Percentiles rank a stretch among this genome's conserved stretches.
Conservation (phyloP, 768 basidiomycete species). For the Termitomyces sp. region DNA sequence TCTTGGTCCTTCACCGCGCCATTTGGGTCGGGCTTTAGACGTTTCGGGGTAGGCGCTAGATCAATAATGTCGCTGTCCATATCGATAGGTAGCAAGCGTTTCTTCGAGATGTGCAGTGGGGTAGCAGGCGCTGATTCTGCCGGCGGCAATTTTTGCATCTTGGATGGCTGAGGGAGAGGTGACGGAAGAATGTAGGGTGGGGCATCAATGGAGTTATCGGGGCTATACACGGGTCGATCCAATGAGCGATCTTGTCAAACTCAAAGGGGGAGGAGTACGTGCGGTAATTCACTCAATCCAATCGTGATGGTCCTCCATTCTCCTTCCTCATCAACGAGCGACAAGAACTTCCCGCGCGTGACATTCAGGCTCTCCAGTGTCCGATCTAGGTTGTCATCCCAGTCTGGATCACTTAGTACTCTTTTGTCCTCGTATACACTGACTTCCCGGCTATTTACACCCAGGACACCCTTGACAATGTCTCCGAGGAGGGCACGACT, state of each 20-base stretch:
- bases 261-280: slow-evolving; percentile 32
- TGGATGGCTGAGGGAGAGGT: slow-evolving; percentile 57
- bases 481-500: slow-evolving; percentile 65
- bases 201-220: slow-evolving; percentile 50
- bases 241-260: slow-evolving; percentile 3
- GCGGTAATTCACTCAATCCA: slow-evolving; percentile 70
- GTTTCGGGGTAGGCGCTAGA: slow-evolving; percentile 58
- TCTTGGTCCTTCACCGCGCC: slow-evolving; percentile 21
- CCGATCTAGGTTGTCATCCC: slow-evolving; percentile 81
- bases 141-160: slow-evolving; percentile 35
- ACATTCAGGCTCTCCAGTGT: slow-evolving; percentile 82
- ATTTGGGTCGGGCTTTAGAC: slow-evolving; percentile 28
- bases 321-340: slow-evolving; percentile 86
- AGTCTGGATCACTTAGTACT: slow-evolving; percentile 89
- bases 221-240: slow-evolving; percentile 33
- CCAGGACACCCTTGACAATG: slow-evolving; percentile 66
- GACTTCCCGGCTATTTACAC: slow-evolving; percentile 58
- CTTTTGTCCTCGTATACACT: slow-evolving; percentile 87
- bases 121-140: slow-evolving; percentile 38
- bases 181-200: slow-evolving; percentile 62
- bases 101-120: slow-evolving; percentile 40
- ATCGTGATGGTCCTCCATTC: slow-evolving; percentile 70
- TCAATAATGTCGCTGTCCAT: slow-evolving; percentile 52
- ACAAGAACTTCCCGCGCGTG: slow-evolving; percentile 80
- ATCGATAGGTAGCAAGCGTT: slow-evolving; percentile 56